These are phyloP conservation scores for Gossypium rotundifolium DNA, from an alignment of 345 rosid species.

Conservation along the genomic window DNA sequence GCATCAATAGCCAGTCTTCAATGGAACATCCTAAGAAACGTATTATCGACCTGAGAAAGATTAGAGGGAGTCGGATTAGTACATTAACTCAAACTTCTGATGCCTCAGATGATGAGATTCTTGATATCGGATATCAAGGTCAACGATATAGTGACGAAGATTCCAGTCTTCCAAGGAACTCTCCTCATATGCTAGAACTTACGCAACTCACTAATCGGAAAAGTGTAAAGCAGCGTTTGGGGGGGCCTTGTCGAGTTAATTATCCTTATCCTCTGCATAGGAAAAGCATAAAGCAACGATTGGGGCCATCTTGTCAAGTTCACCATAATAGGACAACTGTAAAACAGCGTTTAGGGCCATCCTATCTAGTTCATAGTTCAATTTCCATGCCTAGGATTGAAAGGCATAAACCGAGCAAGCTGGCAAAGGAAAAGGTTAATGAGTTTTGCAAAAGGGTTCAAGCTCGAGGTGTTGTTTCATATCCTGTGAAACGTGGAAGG, in stretches of 20 bases:
- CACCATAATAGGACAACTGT: conserved; percentile 11
- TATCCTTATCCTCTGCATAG: neutral
- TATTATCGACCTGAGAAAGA: conserved; percentile 17
- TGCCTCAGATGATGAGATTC: conserved; percentile 9
- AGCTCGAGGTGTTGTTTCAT: conserved; percentile 4
- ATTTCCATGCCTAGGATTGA: conserved; percentile 21
- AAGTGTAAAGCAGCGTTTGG: conserved; percentile 15
- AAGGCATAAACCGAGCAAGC: conserved; percentile 10
- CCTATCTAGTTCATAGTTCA: neutral
- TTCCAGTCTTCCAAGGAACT: conserved; percentile 3
- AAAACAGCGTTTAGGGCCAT: conserved; percentile 7
- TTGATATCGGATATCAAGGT: neutral
- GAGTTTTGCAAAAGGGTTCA: conserved; percentile 20
- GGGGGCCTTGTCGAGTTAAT: neutral
- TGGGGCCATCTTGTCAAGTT: conserved; percentile 10
- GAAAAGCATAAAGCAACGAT: conserved; percentile 10
- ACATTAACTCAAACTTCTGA: neutral
- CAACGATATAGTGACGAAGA: neutral
- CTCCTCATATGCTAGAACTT: neutral
- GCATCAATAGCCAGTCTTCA: neutral
- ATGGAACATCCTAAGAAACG: neutral
- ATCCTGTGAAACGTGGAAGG: conserved; percentile 2
- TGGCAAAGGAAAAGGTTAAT: conserved; percentile 9
- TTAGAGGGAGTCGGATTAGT: neutral
- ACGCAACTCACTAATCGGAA: conserved; percentile 9